phyloP scores from a whole-genome alignment of 257 asterid genomes.

The Solanum clarkiae region DNA sequence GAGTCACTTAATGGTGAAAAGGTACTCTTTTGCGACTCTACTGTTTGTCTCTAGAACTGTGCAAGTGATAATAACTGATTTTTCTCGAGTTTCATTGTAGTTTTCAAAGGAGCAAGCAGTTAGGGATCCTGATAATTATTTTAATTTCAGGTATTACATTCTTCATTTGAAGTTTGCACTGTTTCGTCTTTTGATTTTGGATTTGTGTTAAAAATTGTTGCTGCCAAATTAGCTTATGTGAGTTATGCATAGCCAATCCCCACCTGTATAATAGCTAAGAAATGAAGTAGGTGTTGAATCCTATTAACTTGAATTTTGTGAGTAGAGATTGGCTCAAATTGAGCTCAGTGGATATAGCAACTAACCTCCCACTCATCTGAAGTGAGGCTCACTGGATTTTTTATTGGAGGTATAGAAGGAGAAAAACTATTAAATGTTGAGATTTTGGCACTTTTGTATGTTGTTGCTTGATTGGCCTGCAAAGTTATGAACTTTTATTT shows the following conservation, averaged over 20 bases:
- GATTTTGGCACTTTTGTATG: not conserved
- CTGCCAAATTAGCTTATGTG: not conserved
- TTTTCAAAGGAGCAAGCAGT: slow-evolving; percentile 90
- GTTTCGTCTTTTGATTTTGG: not conserved
- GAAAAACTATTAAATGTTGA: not conserved
- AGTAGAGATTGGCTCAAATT: not conserved
- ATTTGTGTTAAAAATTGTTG: not conserved
- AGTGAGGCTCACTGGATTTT: not conserved
- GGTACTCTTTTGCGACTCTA: slow-evolving; percentile 16
- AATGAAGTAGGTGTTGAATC: not conserved
- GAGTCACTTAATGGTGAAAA: slow-evolving; percentile 93
- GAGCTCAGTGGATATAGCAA: not conserved
- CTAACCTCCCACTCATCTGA: not conserved
- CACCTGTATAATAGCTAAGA: not conserved
- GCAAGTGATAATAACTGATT: not conserved
- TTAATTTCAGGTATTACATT: slow-evolving; percentile 68
- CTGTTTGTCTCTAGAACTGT: not conserved
- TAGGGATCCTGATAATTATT: slow-evolving; percentile 90
- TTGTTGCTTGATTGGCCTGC: not conserved
- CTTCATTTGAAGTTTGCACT: not conserved
- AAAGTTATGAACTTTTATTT: not conserved
- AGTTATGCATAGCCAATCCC: not conserved
- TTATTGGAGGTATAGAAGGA: not conserved
- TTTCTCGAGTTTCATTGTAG: slow-evolving; percentile 23
- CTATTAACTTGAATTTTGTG: not conserved